These are phyloP conservation scores for Yamadazyma sp. DNA, from an alignment of 805 yeast genomes.

Conservation along the genomic window DNA sequence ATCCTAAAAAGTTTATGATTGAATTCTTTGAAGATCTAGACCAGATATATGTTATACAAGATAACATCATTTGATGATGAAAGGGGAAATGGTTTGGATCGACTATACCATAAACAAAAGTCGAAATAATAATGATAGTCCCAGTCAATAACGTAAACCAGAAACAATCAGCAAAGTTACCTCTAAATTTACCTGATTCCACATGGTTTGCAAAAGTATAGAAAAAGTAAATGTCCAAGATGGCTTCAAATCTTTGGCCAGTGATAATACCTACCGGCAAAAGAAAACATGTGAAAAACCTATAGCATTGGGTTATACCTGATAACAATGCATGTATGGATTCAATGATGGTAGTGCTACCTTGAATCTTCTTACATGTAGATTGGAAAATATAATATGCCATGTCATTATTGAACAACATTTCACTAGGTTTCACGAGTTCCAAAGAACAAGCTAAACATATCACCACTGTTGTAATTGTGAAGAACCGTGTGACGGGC, in stretches of 20 bases:
- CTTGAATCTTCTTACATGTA: background rate
- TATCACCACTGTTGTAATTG: slow-evolving; percentile 45
- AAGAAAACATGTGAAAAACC: slow-evolving; percentile 50
- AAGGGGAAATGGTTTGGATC: slow-evolving; percentile 14
- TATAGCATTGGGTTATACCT: slow-evolving; percentile 9
- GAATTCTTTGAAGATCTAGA: slow-evolving; percentile 53
- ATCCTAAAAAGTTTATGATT: slow-evolving; percentile 49
- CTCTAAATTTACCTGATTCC: slow-evolving; percentile 48
- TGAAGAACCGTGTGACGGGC: slow-evolving; percentile 58
- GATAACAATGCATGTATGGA: background rate
- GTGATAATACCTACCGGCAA: slow-evolving; percentile 35
- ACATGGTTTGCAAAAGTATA: slow-evolving; percentile 56
- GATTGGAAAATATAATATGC: background rate
- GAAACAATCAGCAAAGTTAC: slow-evolving; percentile 52
- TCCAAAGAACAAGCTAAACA: slow-evolving; percentile 32
- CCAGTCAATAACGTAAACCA: slow-evolving; percentile 52
- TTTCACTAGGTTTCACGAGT: slow-evolving; percentile 13
- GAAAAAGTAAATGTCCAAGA: slow-evolving; percentile 53
- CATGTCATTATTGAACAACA: background rate
- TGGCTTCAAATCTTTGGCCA: slow-evolving; percentile 22
- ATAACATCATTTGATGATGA: slow-evolving; percentile 41
- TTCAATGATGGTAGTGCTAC: slow-evolving; percentile 1
- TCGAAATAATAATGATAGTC: slow-evolving; percentile 40
- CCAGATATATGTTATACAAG: slow-evolving; percentile 62
- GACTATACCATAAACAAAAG: slow-evolving; percentile 26